Conservation (phyloP, 73 alveolate genomes). For the Symbiodinium pilosum region DNA sequence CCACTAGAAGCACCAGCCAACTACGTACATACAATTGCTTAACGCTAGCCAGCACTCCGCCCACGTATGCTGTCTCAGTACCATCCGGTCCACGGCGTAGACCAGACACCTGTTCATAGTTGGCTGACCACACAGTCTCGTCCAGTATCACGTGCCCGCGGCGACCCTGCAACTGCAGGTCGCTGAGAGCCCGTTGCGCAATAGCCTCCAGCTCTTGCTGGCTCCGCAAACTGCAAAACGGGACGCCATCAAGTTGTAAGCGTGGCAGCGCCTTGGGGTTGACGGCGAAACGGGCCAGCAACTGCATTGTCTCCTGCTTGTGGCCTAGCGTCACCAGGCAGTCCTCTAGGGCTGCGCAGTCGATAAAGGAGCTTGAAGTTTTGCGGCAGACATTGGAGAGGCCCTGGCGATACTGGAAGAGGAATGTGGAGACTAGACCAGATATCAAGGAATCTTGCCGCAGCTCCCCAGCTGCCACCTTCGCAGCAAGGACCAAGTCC, state of each 20-base stretch:
- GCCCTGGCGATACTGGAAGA: not conserved
- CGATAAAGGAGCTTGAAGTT: not conserved
- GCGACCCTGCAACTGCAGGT: not conserved
- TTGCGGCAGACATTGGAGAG: not conserved
- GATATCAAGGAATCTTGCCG: not conserved
- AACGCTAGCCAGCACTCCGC: too few species aligned
- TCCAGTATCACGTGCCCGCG: not conserved
- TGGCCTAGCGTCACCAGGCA: not conserved
- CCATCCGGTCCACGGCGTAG: not conserved
- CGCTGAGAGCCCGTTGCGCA: not conserved
- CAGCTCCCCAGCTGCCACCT: not conserved
- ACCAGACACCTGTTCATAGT: not conserved
- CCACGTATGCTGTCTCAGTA: not conserved
- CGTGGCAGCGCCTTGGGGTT: not conserved
- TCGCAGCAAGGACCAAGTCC: not conserved
- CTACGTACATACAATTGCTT: too few species aligned
- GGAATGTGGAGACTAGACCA: not conserved
- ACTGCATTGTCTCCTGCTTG: too few species aligned
- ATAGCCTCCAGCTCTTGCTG: not conserved
- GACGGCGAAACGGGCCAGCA: not conserved
- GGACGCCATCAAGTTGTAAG: not conserved
- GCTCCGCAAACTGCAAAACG: not conserved
- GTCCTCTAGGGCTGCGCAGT: not conserved
- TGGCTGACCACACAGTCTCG: not conserved
- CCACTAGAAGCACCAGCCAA: too few species aligned